Percentiles rank a stretch among this genome's conserved stretches.
Evolutionary conservation across 2,329 filamentous ascomycete genomes (phyloP).

Genomic region (Aspergillus pseudoviridinutans): DNA sequence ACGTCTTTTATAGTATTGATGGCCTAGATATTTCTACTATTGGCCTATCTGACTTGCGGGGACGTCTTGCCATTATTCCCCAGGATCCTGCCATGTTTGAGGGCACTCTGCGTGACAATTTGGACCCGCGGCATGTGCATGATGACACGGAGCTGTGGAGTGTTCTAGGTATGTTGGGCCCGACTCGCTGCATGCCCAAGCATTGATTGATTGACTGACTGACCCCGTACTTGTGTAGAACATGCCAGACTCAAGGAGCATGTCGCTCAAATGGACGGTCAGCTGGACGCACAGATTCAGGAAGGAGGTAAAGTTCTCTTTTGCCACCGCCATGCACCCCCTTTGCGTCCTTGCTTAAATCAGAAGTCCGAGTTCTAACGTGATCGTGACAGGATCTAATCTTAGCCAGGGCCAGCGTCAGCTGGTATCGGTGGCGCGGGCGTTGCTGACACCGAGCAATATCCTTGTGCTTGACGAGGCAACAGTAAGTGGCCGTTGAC

Average conservation of each 20-base stretch:
- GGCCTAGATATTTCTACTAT: constrained; percentile 84
- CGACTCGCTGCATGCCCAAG: constrained; percentile 11
- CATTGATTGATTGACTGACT: constrained; percentile 35
- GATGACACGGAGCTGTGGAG: constrained; percentile 98
- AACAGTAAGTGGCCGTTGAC: constrained; percentile 55
- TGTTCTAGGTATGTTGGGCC: constrained; percentile 67
- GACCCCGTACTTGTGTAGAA: constrained; percentile 50
- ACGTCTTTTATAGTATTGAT: constrained; percentile 63
- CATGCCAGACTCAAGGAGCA: constrained; percentile 93
- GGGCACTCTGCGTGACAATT: constrained; percentile 87
- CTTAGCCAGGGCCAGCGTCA: constrained; percentile 93
- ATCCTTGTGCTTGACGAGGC: constrained; percentile 97
- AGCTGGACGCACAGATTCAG: constrained; percentile 82
- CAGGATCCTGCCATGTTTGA: constrained; percentile 97
- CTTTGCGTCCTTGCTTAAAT: background rate
- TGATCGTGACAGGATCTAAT: constrained; percentile 68
- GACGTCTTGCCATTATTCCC: constrained; percentile 91
- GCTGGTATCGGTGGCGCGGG: constrained; percentile 87
- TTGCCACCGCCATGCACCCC: background rate
- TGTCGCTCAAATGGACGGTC: constrained; percentile 78
- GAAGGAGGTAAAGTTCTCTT: constrained; percentile 72
- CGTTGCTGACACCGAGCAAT: constrained; percentile 90
- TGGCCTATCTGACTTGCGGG: constrained; percentile 80
- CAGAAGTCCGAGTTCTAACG: constrained; percentile 8
- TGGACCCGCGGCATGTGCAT: constrained; percentile 90